These are phyloP conservation scores for Astragalus glycyphyllos DNA, from an alignment of 306 rosid species.

Conservation along the genomic window DNA sequence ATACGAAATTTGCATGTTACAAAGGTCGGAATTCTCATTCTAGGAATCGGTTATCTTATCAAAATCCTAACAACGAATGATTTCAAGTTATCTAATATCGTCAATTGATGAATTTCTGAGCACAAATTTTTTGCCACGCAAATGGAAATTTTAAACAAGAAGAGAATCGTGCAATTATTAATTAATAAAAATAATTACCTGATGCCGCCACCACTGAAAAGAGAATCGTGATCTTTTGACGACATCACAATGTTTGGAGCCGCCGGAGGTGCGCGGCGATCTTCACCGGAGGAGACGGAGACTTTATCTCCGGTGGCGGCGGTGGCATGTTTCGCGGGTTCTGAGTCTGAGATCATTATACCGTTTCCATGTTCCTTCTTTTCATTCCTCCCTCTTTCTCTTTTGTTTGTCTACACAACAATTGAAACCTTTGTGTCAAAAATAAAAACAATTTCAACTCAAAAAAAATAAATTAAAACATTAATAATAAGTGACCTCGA, in stretches of 20 bases:
- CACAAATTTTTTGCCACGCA: neutral
- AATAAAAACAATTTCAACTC: too few species aligned
- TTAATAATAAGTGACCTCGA: too few species aligned
- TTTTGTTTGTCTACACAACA: too few species aligned
- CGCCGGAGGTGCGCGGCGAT: slow-evolving; percentile 42
- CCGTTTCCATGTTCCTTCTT: slow-evolving; percentile 40
- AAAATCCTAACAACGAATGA: neutral
- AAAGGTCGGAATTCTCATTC: neutral
- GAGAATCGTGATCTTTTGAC: slow-evolving; percentile 63
- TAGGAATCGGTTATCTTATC: neutral
- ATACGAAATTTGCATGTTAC: neutral
- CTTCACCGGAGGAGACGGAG: slow-evolving; percentile 24
- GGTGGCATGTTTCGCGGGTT: slow-evolving; percentile 19
- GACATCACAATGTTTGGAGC: slow-evolving; percentile 55
- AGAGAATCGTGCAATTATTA: neutral
- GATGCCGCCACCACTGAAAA: slow-evolving; percentile 85
- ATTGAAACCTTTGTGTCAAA: too few species aligned
- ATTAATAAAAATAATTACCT: slow-evolving; percentile 46
- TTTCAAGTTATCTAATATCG: neutral
- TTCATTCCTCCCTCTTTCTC: neutral
- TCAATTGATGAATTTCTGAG: neutral
- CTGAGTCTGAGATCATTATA: slow-evolving; percentile 45
- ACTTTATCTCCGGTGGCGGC: neutral
- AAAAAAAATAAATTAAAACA: too few species aligned
- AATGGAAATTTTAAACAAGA: neutral